Conservation (phyloP, 208 protist species). For the Spongospora subterranea region DNA sequence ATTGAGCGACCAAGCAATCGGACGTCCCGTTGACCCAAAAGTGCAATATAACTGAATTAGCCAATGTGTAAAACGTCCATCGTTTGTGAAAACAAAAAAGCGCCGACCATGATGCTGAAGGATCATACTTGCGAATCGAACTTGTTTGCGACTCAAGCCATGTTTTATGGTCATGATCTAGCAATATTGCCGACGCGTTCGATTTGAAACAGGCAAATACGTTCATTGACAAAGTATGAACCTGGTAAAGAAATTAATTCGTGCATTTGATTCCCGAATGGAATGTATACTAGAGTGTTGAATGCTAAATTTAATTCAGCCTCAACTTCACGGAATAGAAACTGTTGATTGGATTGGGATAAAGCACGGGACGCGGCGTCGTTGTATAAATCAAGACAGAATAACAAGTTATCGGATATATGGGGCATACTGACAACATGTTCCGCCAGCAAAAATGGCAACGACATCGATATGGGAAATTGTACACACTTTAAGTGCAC, state of each 20-base stretch:
- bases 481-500: constrained; percentile 14
- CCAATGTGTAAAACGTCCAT: neutral
- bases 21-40: constrained; percentile 56
- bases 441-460: constrained; percentile 63
- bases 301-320: constrained; percentile 64
- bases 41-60: constrained; percentile 37
- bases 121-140: neutral
- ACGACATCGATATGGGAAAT: constrained; percentile 65
- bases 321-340: constrained; percentile 63
- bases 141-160: neutral
- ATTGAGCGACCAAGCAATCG: constrained; percentile 57
- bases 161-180: constrained; percentile 49
- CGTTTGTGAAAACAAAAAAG: neutral
- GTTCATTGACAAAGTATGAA: constrained; percentile 38
- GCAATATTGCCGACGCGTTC: constrained; percentile 51
- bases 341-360: constrained; percentile 52
- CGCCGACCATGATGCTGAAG: neutral
- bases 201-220: constrained; percentile 64
- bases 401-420: constrained; percentile 61
- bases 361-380: constrained; percentile 59
- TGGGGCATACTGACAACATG: constrained; percentile 22
- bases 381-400: constrained; percentile 64
- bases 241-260: neutral
- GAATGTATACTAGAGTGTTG: constrained; percentile 51
- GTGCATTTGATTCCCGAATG: constrained; percentile 23